These are phyloP conservation scores for Schwanniomyces sp. DNA, from an alignment of 805 yeast species.

Conservation along the genomic window DNA sequence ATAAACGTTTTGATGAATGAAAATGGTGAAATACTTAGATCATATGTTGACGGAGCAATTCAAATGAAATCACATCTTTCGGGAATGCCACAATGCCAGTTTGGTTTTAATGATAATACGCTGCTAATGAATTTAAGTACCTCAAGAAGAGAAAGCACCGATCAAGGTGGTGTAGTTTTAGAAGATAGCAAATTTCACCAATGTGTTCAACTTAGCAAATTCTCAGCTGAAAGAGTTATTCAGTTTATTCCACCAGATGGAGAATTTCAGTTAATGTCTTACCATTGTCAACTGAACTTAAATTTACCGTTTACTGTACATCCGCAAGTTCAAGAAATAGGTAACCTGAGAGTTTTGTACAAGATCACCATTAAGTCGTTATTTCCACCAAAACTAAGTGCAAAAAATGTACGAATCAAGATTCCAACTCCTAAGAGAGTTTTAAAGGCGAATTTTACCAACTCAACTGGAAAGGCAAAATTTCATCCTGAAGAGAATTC, in stretches of 20 bases:
- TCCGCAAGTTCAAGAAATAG: constrained; percentile 50
- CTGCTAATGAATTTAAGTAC: constrained; percentile 17
- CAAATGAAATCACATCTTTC: constrained; percentile 68
- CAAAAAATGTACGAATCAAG: constrained; percentile 60
- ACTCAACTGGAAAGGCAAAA: constrained; percentile 65
- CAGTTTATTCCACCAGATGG: constrained; percentile 88
- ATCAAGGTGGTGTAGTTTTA: constrained; percentile 52
- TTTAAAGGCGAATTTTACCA: constrained; percentile 26
- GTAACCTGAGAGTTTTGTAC: constrained; percentile 49
- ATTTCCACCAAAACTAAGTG: constrained; percentile 56
- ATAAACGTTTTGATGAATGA: constrained; percentile 68
- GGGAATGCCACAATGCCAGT: constrained; percentile 82
- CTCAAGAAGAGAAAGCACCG: constrained; percentile 25
- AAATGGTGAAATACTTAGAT: constrained; percentile 60
- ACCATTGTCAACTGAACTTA: constrained; percentile 48
- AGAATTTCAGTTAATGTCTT: constrained; percentile 77
- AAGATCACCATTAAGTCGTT: constrained; percentile 62
- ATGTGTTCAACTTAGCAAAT: constrained; percentile 73
- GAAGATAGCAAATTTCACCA: constrained; percentile 87
- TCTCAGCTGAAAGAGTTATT: constrained; percentile 63
- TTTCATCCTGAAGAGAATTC: constrained; percentile 64
- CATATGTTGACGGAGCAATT: constrained; percentile 77
- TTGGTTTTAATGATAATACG: constrained; percentile 66
- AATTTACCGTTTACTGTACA: constrained; percentile 69
- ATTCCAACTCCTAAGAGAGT: constrained; percentile 65